Base-by-base conservation (phyloP, 805 yeast species). In the Candida peoriensis region DNA sequence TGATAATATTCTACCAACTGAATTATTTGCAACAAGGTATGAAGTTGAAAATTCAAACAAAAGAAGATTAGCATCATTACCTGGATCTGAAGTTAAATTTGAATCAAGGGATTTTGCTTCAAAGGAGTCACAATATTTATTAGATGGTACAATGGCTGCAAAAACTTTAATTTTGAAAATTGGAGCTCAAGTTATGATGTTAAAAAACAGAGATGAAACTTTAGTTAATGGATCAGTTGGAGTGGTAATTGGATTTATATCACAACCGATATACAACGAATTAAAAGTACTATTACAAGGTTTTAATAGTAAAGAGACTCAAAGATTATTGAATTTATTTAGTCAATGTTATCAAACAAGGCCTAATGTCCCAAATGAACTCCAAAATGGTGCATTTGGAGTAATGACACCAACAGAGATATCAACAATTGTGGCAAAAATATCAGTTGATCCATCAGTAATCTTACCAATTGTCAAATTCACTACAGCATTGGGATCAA, bases 211-310 rank as follows among this genome's bases (percentile, higher is more conserved):
- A 20, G 89, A 85, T 44, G 81, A 76, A 8, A 61, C 67, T 3
- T 63, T 93, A 24, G 97, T 93, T 26, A 93, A 93, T 60, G 98
- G 99, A 3, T 76, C 96, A 0, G 64, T 90, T 24, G 99, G 99
- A 0, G 75, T 69, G 24, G 81, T 93, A 1, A 39, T 66, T 4
- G 57, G 60, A 21, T 68, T 68, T 39, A 43, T 60, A 8, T 51
- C 67, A 1, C 46, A 46, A 17, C 37, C 46, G 1, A 23, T 63
- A 4, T 52, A 43, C 28, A 32, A 43, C 6, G 12, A n/a, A 19
- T 24, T 20, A 6, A 24, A 15, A 14, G 15, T n/a, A n/a, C n/a
- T n/a, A n/a, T n/a, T n/a, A n/a, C n/a, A n/a, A n/a, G n/a, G n/a
- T n/a, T n/a, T n/a, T n/a, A n/a, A n/a, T n/a, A n/a, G n/a, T n/a